Evolutionary conservation across 192 early-diverging fungal species (phyloP), one percentile per base, ranked within the genome.

Genomic region (Gamsiella multidivaricata): DNA sequence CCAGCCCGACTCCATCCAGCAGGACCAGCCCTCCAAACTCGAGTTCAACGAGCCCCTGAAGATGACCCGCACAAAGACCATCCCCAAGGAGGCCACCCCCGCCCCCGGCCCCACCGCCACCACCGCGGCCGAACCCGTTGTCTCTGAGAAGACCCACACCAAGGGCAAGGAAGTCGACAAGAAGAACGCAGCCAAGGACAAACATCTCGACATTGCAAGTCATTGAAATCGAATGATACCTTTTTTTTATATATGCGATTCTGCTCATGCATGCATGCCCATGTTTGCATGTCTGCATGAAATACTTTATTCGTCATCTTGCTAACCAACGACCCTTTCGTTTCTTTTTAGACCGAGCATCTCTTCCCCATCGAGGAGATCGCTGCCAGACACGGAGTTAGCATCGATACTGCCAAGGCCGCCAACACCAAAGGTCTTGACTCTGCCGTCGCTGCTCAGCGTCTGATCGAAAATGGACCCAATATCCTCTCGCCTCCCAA

Each of bases 401-500:
- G 66, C 22, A 69, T 93, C 61, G 84, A 93, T 70, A 33, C 66
- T 11, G 62, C 43, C 20, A 94, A 91, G 56, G 88, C 95, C 2
- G 66, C 82, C 20, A 79, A 87, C 31, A 96, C 94, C 5, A 43
- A 69, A 28, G 97, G 97, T 2, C 82, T 98, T n/a, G 75, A 82
- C 18, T 29, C 81, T 4, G 73, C 69, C 17, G 86, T 89, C 33
- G 95, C 93, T 18, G 79, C 82, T 3, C 70, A 88, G 33, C 80
- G 92, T 11, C 70, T 96, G 50, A 58, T 59, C 4, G 80, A 86
- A 50, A 76, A 94, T 54, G 97, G 97, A 0, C 94, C 88, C 18
- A 98, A 98, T 79, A 80, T 89, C 33, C 85, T 98, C 34, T 88
- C 92, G 10, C 97, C 97, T 28, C 94, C 95, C 25, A 93, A 93